Evolutionary conservation across 768 basidiomycete species (phyloP), one percentile per base, ranked within the genome.

Genomic region (Russula lepida): DNA sequence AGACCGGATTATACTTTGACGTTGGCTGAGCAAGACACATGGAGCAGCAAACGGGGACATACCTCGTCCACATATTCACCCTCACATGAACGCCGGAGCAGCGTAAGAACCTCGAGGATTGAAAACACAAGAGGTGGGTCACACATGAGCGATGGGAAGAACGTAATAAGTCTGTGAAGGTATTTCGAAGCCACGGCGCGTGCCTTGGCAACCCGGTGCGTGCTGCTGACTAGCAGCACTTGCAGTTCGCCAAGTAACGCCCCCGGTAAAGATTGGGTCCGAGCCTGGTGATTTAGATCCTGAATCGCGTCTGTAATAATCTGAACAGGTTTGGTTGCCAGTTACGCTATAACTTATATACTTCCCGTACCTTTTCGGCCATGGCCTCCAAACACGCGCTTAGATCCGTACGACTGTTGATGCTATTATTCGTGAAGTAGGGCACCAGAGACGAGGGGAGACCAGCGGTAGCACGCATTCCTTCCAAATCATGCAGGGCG

Each of bases 131-230:
- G 79, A 11, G 85, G 79, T 4, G 86, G 82, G 68, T 95, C 88
- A 73, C 95, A 98, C 83, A 97, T 89, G 53, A 99, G 76, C 15
- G 94, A 93, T 2, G 97, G 94, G 73, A 98, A 98, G 1, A 89
- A 91, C 8, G 85, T 87, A 65, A 98, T 86, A 43, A 98, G 76
- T 41, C 85, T 81, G 73, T 92, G 84, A 28, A 98, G 79, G 69
- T 89, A 97, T 72, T 83, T 86, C 44, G 85, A 79, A 1, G 95
- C 90, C 32, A 93, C 78, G 35, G 89, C 87, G 35, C 95, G 80
- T 54, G 88, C 89, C 70, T 89, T 90, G 33, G 81, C 77, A 60
- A 91, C 83, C 30, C 92, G 83, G 72, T 95, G 91, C 3, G 91
- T 92, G 73, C 89, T 88, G 44, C 79, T 77, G 17, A 92, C 76